phyloP scores from a whole-genome alignment of 2,329 filamentous ascomycete genomes.

The Alternaria triticina region DNA sequence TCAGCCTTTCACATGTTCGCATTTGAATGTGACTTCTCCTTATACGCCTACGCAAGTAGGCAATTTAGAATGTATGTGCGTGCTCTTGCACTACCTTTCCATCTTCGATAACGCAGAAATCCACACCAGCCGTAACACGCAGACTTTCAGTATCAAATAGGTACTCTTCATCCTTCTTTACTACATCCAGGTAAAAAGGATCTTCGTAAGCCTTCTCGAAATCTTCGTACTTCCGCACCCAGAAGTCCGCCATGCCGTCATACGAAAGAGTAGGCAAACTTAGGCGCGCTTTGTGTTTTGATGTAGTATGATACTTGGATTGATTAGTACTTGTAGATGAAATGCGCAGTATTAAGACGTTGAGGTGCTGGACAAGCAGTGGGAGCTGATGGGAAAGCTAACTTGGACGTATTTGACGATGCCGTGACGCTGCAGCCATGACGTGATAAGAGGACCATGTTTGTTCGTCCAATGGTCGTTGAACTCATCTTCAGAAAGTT shows the following conservation, averaged over 20 bases:
- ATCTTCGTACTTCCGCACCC: slow-evolving; percentile 30
- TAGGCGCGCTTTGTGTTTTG: slow-evolving; percentile 19
- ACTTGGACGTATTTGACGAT: slow-evolving; percentile 36
- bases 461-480: slow-evolving; percentile 32
- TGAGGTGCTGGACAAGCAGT: neutral
- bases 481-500: slow-evolving; percentile 28
- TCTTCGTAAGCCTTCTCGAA: slow-evolving; percentile 33
- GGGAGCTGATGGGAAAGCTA: neutral
- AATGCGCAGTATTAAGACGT: neutral
- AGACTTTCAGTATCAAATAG: slow-evolving; percentile 22
- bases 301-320: slow-evolving; percentile 30
- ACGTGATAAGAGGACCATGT: slow-evolving; percentile 28
- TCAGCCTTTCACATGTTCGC: neutral
- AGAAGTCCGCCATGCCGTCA: slow-evolving; percentile 36
- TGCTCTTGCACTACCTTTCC: neutral
- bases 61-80: neutral
- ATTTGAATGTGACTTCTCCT: neutral
- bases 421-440: slow-evolving; percentile 27
- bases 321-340: neutral
- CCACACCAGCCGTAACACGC: neutral
- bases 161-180: slow-evolving; percentile 31
- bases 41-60: too few species aligned
- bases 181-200: slow-evolving; percentile 24
- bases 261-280: slow-evolving; percentile 22
- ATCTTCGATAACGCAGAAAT: neutral